phyloP scores from a whole-genome alignment of 2,329 filamentous ascomycete species.

The Periconia sp. region DNA sequence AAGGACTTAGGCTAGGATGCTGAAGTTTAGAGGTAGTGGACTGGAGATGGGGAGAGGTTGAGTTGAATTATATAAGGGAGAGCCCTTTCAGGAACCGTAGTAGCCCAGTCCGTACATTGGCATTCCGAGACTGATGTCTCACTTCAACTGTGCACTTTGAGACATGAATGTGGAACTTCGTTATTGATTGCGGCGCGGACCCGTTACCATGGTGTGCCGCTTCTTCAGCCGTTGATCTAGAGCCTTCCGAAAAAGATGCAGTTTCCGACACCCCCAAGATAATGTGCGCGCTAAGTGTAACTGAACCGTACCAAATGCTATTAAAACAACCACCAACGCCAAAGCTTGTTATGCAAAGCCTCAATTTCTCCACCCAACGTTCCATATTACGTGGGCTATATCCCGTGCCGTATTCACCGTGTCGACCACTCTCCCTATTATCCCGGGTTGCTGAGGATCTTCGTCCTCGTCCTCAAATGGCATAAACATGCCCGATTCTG shows the following conservation, averaged over 20 bases:
- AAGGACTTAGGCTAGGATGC: constrained; percentile 15
- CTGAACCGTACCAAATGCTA: constrained; percentile 4
- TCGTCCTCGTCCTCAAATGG: constrained; percentile 78
- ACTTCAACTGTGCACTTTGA: constrained; percentile 12
- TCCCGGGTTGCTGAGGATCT: constrained; percentile 61
- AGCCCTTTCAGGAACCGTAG: constrained; percentile 8
- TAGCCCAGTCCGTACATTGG: no score
- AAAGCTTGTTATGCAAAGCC: constrained; percentile 20
- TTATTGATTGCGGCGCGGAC: constrained; percentile 4
- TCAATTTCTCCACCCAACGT: constrained; percentile 65
- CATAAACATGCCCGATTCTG: constrained; percentile 90
- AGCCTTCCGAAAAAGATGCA: no score
- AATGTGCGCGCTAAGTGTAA: constrained; percentile 1
- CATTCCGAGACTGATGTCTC: no score
- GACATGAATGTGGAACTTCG: background rate
- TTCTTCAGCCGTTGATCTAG: no score
- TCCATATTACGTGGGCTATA: constrained; percentile 71
- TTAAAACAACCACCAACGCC: constrained; percentile 14
- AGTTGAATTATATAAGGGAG: constrained; percentile 21
- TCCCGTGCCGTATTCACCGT: constrained; percentile 71
- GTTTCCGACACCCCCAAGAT: no score
- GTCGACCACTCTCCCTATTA: constrained; percentile 81
- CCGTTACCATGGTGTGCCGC: no score
- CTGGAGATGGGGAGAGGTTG: constrained; percentile 18
- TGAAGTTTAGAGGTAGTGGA: constrained; percentile 21